Conservation (phyloP, 1,284 basidiomycete genomes). For the Trametes hirsuta region DNA sequence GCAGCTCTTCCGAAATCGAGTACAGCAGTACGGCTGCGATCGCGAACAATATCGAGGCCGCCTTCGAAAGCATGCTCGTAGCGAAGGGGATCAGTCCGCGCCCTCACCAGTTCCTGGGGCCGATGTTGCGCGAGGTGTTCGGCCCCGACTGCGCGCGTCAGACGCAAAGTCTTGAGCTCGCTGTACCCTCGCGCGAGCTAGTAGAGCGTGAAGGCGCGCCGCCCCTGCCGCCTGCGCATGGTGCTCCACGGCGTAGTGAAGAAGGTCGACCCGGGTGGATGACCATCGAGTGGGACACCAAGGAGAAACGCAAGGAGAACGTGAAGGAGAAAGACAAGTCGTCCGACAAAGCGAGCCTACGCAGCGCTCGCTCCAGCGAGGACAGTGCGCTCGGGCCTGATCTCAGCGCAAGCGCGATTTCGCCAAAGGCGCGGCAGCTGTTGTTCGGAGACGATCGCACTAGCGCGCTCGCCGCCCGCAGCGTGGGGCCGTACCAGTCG, state of each 20-base stretch:
- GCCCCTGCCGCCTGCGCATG: too few relatives aligned
- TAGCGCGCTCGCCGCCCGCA: constrained; percentile 14
- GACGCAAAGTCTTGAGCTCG: constrained; percentile 49
- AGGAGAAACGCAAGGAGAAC: constrained; percentile 19
- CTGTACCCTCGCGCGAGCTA: constrained; percentile 52
- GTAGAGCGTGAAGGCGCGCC: constrained; percentile 7
- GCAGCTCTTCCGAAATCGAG: constrained; percentile 19
- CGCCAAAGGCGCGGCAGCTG: constrained; percentile 29
- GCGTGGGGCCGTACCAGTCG: constrained; percentile 33
- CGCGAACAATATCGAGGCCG: constrained; percentile 47
- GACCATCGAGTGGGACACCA: constrained; percentile 41
- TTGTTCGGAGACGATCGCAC: constrained; percentile 22
- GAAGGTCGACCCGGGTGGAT: constrained; percentile 35
- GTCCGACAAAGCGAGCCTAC: neutral
- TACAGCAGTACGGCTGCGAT: constrained; percentile 42
- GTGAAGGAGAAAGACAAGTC: neutral
- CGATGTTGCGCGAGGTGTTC: constrained; percentile 51
- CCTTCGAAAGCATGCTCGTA: constrained; percentile 58
- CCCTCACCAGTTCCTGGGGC: constrained; percentile 48
- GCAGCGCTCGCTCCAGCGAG: constrained; percentile 7
- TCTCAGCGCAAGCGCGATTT: neutral
- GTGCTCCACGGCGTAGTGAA: constrained; percentile 17
- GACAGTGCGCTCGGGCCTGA: constrained; percentile 4
- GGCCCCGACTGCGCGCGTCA: constrained; percentile 40
- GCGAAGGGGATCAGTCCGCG: constrained; percentile 52